A percentile compares a stretch with the other conserved stretches of the same genome.
Conservation (phyloP, 352 stramenopile genomes). For the Phytophthora macrochlamydospora region DNA sequence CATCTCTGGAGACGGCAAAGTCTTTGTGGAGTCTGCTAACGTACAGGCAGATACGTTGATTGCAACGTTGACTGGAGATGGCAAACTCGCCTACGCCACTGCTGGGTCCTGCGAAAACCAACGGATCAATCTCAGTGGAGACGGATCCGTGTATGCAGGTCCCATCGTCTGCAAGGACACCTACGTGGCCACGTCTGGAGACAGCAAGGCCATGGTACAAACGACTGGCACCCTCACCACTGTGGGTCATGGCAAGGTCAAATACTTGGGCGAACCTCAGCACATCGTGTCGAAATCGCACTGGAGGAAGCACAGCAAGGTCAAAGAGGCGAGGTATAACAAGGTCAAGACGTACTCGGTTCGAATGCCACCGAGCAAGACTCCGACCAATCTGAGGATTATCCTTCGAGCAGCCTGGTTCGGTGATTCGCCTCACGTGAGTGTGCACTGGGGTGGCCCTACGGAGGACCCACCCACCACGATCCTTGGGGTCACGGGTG, state of each 20-base stretch:
- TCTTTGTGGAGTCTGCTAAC: slow-evolving; percentile 29
- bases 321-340: slow-evolving; percentile 33
- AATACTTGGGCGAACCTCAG: slow-evolving; percentile 37
- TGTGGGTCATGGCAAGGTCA: slow-evolving; percentile 27
- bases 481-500: slow-evolving; percentile 8
- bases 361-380: slow-evolving; percentile 11
- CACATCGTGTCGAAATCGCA: slow-evolving; percentile 25
- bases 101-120: slow-evolving; percentile 23
- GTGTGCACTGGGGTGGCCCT: slow-evolving; percentile 15
- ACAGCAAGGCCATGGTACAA: slow-evolving; percentile 31
- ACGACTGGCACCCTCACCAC: slow-evolving; percentile 30
- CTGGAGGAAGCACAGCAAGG: slow-evolving; percentile 34
- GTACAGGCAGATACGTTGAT: slow-evolving; percentile 19
- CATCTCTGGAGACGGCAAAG: slow-evolving; percentile 27
- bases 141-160: slow-evolving; percentile 27
- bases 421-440: slow-evolving; percentile 23
- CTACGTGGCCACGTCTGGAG: slow-evolving; percentile 21
- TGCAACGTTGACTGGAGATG: slow-evolving; percentile 22
- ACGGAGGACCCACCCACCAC: slow-evolving; percentile 15
- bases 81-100: slow-evolving; percentile 26
- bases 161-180: slow-evolving; percentile 30
- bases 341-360: slow-evolving; percentile 27
- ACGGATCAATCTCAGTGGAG: slow-evolving; percentile 23
- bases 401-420: slow-evolving; percentile 26
- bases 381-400: slow-evolving; percentile 23